Evolutionary conservation across 805 yeast species (phyloP).

Genomic region (Ogataea allantospora): DNA sequence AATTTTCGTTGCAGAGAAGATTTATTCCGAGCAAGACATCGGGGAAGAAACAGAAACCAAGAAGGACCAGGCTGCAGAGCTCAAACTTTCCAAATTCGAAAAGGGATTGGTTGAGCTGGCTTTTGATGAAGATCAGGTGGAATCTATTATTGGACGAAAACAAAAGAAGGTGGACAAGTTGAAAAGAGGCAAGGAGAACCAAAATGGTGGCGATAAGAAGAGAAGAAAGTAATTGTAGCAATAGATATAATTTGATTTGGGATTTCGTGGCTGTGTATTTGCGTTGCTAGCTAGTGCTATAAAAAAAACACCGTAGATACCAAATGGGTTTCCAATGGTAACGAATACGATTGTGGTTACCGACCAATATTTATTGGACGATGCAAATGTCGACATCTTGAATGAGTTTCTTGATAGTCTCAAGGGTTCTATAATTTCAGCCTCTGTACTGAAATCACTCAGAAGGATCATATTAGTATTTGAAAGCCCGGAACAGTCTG

Average conservation of each 20-base stretch:
- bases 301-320: no score
- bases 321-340: constrained; percentile 11
- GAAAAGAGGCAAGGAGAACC: constrained; percentile 13
- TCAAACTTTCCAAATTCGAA: constrained; percentile 60
- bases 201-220: constrained; percentile 8
- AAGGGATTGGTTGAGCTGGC: constrained; percentile 79
- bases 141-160: constrained; percentile 59
- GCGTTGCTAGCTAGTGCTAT: no score
- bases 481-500: constrained; percentile 16
- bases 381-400: constrained; percentile 18
- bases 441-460: constrained; percentile 27
- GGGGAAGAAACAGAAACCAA: constrained; percentile 32
- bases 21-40: constrained; percentile 51
- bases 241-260: constrained; percentile 1
- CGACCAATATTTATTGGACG: constrained; percentile 22
- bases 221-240: constrained; percentile 12
- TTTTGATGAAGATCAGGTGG: constrained; percentile 68
- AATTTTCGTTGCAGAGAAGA: constrained; percentile 62
- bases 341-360: constrained; percentile 33
- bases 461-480: constrained; percentile 30
- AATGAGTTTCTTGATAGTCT: constrained; percentile 19
- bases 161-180: constrained; percentile 37
- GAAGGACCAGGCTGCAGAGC: constrained; percentile 32
- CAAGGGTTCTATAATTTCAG: constrained; percentile 13
- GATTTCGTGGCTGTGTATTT: constrained; percentile 2